Evolutionary conservation across 192 early-diverging fungal genomes (phyloP).

Genomic region (Backusella sp.): DNA sequence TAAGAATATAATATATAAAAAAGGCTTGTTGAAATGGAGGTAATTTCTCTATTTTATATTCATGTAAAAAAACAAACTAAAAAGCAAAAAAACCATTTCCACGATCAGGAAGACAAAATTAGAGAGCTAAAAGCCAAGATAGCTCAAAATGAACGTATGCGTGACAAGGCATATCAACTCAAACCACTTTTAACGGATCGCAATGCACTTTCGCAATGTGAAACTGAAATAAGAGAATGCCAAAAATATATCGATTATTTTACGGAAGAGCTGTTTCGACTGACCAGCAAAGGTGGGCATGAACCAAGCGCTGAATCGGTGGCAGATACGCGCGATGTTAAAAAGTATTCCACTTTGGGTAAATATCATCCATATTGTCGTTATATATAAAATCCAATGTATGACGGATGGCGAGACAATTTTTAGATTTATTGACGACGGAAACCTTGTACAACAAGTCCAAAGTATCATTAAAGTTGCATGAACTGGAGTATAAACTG

Average conservation of each 20-base stretch:
- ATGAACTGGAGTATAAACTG: conserved; percentile 86
- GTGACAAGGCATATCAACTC: conserved; percentile 52
- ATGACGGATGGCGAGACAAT: conserved; percentile 29
- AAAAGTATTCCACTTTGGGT: conserved; percentile 24
- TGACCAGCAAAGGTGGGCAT: conserved; percentile 19
- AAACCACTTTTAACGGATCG: conserved; percentile 54
- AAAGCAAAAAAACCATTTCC: background rate
- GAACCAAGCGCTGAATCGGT: background rate
- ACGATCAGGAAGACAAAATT: conserved; percentile 16
- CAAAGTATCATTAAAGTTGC: conserved; percentile 79
- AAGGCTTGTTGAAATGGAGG: too few relatives aligned
- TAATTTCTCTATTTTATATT: background rate
- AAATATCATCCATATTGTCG: background rate
- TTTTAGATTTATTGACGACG: conserved; percentile 63
- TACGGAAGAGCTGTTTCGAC: conserved; percentile 60
- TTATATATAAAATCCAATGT: background rate
- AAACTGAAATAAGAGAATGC: conserved; percentile 63
- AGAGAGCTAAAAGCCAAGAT: conserved; percentile 44
- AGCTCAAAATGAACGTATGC: conserved; percentile 35
- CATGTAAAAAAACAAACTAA: too few relatives aligned
- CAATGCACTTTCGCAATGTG: conserved; percentile 73
- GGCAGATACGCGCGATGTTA: conserved; percentile 16
- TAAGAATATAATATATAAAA: too few relatives aligned
- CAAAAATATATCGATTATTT: conserved; percentile 71
- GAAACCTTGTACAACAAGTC: conserved; percentile 65